phyloP scores from a whole-genome alignment of 1,139 yeast species.

The Saccharomyces hybrid region DNA sequence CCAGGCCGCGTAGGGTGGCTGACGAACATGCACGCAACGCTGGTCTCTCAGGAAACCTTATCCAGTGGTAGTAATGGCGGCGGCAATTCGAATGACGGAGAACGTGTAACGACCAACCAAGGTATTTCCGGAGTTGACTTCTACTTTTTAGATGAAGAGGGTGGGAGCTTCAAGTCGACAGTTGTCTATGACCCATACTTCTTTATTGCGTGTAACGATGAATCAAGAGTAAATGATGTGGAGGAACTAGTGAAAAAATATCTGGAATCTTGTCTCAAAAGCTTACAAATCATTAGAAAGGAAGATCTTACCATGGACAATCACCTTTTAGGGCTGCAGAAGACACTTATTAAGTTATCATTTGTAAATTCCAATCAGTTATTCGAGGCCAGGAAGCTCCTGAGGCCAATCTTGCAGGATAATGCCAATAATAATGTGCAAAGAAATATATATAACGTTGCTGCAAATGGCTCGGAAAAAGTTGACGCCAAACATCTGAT shows the following conservation, averaged over 20 bases:
- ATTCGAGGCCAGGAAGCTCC: slow-evolving; percentile 58
- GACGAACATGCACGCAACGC: slow-evolving; percentile 67
- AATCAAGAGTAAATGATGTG: slow-evolving; percentile 50
- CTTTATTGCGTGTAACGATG: slow-evolving; percentile 59
- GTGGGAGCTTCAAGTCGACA: slow-evolving; percentile 88
- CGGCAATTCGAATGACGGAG: slow-evolving; percentile 42
- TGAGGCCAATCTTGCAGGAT: slow-evolving; percentile 62
- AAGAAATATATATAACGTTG: slow-evolving; percentile 51
- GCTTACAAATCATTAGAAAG: slow-evolving; percentile 47
- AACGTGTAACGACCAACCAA: slow-evolving; percentile 45
- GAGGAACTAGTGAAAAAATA: slow-evolving; percentile 73
- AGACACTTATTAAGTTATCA: slow-evolving; percentile 54
- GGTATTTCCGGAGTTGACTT: slow-evolving; percentile 88
- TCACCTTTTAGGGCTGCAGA: slow-evolving; percentile 72
- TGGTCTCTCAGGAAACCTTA: slow-evolving; percentile 25
- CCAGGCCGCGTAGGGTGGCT: slow-evolving; percentile 80
- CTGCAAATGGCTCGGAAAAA: slow-evolving; percentile 11
- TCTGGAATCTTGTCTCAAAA: slow-evolving; percentile 57
- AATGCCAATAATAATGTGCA: slow-evolving; percentile 59
- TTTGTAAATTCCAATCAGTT: slow-evolving; percentile 75
- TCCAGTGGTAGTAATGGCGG: slow-evolving; percentile 38
- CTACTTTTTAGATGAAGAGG: slow-evolving; percentile 94
- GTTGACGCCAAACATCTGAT: slow-evolving; percentile 57
- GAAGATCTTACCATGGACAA: slow-evolving; percentile 79
- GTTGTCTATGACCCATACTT: slow-evolving; percentile 83